These are phyloP conservation scores for Nakazawaea wyomingensis DNA, from an alignment of 805 yeast species.

Conservation along the genomic window DNA sequence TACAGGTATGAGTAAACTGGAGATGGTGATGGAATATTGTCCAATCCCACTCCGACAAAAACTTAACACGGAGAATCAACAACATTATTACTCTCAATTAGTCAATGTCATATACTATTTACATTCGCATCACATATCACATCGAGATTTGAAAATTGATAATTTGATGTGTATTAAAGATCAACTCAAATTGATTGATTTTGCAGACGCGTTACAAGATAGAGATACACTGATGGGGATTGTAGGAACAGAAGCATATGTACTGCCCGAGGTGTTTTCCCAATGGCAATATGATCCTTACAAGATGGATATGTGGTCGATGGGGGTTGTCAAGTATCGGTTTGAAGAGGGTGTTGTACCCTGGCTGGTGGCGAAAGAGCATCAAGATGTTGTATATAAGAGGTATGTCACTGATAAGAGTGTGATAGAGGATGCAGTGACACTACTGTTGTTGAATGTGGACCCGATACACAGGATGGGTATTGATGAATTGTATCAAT, in stretches of 20 bases:
- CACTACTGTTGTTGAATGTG: no score
- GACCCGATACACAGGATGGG: no score
- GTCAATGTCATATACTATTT: conserved; percentile 32
- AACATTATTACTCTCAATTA: conserved; percentile 35
- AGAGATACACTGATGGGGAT: conserved; percentile 32
- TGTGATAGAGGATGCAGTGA: no score
- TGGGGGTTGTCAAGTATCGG: conserved; percentile 38
- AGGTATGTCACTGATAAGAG: no score
- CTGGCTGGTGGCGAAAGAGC: conserved; percentile 38
- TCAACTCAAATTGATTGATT: conserved; percentile 42
- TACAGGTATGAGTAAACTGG: conserved; percentile 20
- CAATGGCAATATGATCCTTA: conserved; percentile 34
- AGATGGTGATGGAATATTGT: conserved; percentile 29
- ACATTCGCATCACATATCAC: conserved; percentile 34
- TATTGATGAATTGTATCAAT: no score
- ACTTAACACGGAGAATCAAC: conserved; percentile 19
- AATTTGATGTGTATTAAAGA: conserved; percentile 32
- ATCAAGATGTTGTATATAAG: conserved; percentile 14
- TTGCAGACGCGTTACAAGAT: conserved; percentile 35
- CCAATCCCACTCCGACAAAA: conserved; percentile 23
- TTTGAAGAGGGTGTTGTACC: conserved; percentile 31
- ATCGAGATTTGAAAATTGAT: conserved; percentile 46
- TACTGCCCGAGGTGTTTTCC: conserved; percentile 43
- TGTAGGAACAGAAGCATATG: conserved; percentile 40
- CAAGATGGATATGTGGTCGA: conserved; percentile 44